Evolutionary conservation across 768 basidiomycete genomes (phyloP).

Genomic region (Lactifluus pinguis): DNA sequence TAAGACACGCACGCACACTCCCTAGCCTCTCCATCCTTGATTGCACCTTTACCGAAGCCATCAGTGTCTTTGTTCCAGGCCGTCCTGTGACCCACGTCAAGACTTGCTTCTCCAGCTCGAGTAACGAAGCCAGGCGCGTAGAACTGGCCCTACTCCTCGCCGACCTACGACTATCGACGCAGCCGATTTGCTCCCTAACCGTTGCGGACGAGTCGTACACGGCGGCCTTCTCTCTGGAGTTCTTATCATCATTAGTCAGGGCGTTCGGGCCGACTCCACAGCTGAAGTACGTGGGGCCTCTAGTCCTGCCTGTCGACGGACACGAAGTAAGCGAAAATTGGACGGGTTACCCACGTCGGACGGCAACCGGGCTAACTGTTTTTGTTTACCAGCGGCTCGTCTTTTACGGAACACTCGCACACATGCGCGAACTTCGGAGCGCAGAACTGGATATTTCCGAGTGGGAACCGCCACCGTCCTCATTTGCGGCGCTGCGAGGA

Average conservation of each 20-base stretch:
- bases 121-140: conserved; percentile 37
- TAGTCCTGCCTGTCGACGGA: conserved; percentile 52
- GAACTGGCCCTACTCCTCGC: conserved; percentile 44
- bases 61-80: conserved; percentile 43
- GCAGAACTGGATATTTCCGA: conserved; percentile 57
- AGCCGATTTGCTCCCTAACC: conserved; percentile 43
- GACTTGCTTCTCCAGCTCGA: conserved; percentile 56
- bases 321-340: conserved; percentile 33
- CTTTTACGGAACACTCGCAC: conserved; percentile 54
- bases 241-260: conserved; percentile 36
- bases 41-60: conserved; percentile 63
- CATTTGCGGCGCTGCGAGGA: conserved; percentile 46
- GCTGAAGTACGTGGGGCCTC: conserved; percentile 53
- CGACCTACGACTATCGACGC: conserved; percentile 37
- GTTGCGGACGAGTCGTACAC: conserved; percentile 54
- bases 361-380: neutral
- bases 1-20: conserved; percentile 28
- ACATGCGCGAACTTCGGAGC: conserved; percentile 40
- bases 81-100: conserved; percentile 56
- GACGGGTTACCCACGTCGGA: neutral
- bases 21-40: conserved; percentile 46
- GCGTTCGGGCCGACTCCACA: conserved; percentile 26
- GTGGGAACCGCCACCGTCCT: conserved; percentile 51
- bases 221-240: conserved; percentile 43
- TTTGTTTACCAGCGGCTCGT: conserved; percentile 40